Conservation (phyloP, 495 filamentous ascomycete genomes). For the Lophiostoma macrostomum region DNA sequence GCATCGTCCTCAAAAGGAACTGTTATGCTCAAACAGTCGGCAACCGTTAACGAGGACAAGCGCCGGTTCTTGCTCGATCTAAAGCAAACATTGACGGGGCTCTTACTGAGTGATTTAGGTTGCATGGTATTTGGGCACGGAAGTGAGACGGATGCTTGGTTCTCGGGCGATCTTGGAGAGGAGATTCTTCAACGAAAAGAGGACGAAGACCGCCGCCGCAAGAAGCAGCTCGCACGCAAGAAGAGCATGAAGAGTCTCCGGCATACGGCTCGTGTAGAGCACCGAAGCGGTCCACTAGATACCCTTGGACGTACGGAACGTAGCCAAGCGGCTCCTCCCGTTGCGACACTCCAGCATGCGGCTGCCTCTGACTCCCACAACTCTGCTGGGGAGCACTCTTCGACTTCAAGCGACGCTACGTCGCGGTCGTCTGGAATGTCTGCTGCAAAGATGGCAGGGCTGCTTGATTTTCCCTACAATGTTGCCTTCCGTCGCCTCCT, state of each 20-base stretch:
- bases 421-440: constrained; percentile 37
- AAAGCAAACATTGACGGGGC: constrained; percentile 73
- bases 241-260: constrained; percentile 49
- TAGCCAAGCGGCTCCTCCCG: constrained; percentile 46
- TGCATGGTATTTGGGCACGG: constrained; percentile 78
- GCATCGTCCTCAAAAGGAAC: constrained; percentile 59
- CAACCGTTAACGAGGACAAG: constrained; percentile 49
- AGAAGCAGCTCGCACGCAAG: constrained; percentile 49
- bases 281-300: constrained; percentile 36
- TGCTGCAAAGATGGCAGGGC: constrained; percentile 41
- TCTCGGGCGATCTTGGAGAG: constrained; percentile 69
- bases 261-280: constrained; percentile 25
- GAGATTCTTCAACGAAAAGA: constrained; percentile 75
- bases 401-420: constrained; percentile 45
- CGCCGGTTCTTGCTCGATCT: constrained; percentile 69
- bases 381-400: constrained; percentile 41
- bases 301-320: constrained; percentile 43
- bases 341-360: constrained; percentile 47
- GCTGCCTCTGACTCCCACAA: constrained; percentile 33
- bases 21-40: constrained; percentile 51
- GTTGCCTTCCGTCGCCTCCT: constrained; percentile 73
- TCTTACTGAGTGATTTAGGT: constrained; percentile 87
- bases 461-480: constrained; percentile 42
- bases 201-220: constrained; percentile 54
- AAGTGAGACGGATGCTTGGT: constrained; percentile 92